Evolutionary conservation across 2,329 filamentous ascomycete species (phyloP).

Genomic region (Stagonosporopsis cucurbitacearum): DNA sequence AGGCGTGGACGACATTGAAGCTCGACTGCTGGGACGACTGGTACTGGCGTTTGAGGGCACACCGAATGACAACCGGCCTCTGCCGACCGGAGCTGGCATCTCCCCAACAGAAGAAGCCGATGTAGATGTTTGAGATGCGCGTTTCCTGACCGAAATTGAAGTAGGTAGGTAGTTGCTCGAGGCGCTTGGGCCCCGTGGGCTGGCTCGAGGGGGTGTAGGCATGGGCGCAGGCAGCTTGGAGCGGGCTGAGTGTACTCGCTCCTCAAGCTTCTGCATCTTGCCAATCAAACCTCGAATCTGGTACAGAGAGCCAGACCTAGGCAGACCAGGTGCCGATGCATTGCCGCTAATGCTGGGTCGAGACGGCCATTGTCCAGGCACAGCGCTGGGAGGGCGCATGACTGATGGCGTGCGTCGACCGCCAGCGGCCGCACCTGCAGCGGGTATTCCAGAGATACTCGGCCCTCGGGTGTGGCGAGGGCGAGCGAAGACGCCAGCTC

Average conservation of each 20-base stretch:
- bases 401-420: constrained; percentile 56
- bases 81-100: constrained; percentile 35
- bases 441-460: constrained; percentile 62
- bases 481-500: constrained; percentile 56
- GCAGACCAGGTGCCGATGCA: constrained; percentile 59
- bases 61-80: constrained; percentile 60
- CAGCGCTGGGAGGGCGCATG: constrained; percentile 39
- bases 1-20: constrained; percentile 49
- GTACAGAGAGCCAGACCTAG: constrained; percentile 75
- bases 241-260: constrained; percentile 86
- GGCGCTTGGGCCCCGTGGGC: constrained; percentile 69
- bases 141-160: constrained; percentile 69
- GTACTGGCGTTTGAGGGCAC: constrained; percentile 39
- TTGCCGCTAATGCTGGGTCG: constrained; percentile 53
- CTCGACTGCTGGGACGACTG: constrained; percentile 76
- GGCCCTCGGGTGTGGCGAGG: constrained; percentile 62
- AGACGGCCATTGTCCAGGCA: constrained; percentile 44
- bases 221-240: constrained; percentile 88
- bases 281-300: constrained; percentile 94
- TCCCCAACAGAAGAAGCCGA: constrained; percentile 42
- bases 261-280: constrained; percentile 96
- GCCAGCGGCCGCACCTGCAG: constrained; percentile 30
- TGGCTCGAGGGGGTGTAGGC: constrained; percentile 77
- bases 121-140: constrained; percentile 63
- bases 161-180: constrained; percentile 59